Conservation (phyloP, 1,139 yeast species). For the Taphrina pruni region DNA sequence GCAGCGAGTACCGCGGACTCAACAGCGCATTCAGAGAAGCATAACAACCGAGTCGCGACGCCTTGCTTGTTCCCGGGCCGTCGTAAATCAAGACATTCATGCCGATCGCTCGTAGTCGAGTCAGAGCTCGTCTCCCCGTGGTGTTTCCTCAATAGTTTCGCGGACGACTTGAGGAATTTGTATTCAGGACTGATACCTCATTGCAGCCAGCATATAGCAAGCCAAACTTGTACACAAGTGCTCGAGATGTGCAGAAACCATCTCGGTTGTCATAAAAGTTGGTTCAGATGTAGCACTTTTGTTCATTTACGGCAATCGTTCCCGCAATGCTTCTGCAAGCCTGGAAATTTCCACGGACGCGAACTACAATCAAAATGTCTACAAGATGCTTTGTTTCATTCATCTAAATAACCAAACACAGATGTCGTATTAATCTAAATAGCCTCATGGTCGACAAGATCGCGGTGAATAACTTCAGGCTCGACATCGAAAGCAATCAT, state of each 20-base stretch:
- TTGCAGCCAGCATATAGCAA: too few species aligned
- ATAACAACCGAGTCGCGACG: conserved; percentile 10
- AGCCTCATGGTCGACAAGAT: background rate
- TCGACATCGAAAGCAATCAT: background rate
- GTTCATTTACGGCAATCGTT: too few species aligned
- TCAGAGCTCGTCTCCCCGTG: background rate
- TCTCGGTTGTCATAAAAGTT: too few species aligned
- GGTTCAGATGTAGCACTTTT: too few species aligned
- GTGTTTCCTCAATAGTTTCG: background rate
- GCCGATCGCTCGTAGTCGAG: background rate
- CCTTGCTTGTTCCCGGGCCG: conserved; percentile 34
- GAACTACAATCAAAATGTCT: background rate
- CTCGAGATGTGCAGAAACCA: too few species aligned
- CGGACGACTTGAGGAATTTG: too few species aligned
- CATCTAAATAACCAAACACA: conserved; percentile 3
- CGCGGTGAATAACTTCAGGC: too few species aligned
- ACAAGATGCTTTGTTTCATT: background rate
- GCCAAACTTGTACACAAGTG: too few species aligned
- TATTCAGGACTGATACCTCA: too few species aligned
- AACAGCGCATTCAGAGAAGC: conserved; percentile 33
- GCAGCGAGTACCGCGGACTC: conserved; percentile 67
- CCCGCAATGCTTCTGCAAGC: too few species aligned
- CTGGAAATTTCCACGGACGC: too few species aligned
- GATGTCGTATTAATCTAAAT: background rate
- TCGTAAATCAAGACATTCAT: conserved; percentile 39